Evolutionary conservation across 371 early-diverging fungal genomes (phyloP).

Genomic region (Blakeslea trispora): DNA sequence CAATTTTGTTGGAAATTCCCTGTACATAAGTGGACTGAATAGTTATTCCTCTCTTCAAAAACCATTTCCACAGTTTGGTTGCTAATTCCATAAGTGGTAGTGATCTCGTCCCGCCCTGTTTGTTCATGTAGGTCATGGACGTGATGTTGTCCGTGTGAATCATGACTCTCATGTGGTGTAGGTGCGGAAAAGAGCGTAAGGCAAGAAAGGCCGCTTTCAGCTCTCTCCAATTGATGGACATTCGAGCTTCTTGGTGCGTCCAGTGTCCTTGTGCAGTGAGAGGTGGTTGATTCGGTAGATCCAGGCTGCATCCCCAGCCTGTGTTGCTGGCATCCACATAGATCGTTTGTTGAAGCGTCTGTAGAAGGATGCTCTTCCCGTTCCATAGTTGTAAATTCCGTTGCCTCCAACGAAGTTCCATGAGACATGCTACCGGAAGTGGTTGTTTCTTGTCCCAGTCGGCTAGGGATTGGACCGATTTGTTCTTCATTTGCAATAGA

Average conservation of each 20-base stretch:
- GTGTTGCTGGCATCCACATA: conserved; percentile 24
- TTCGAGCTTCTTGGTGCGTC: conserved; percentile 8
- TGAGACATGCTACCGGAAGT: conserved; percentile 1
- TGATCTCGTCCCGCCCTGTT: conserved; percentile 12
- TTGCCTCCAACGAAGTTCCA: conserved; percentile 12
- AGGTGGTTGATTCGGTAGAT: conserved; percentile 1
- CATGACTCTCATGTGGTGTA: conserved; percentile 1
- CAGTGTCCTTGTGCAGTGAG: conserved; percentile 18
- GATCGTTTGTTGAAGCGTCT: conserved; percentile 5
- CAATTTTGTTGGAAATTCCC: not conserved
- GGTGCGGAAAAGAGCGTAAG: not conserved
- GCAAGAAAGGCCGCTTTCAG: conserved; percentile 12
- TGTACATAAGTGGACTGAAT: conserved; percentile 10
- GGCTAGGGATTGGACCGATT: not conserved
- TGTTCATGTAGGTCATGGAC: conserved; percentile 6
- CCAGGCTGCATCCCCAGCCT: conserved; percentile 17
- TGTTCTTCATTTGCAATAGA: conserved; percentile 16
- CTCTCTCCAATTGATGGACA: conserved; percentile 28
- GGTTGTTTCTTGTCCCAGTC: conserved; percentile 4
- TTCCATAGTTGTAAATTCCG: conserved; percentile 6
- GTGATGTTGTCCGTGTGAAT: conserved; percentile 10
- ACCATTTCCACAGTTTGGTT: conserved; percentile 9
- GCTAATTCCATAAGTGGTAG: conserved; percentile 5
- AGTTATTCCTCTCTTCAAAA: not conserved
- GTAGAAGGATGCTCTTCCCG: conserved; percentile 1